These are phyloP conservation scores for Pythium dissotocum DNA, from an alignment of 352 stramenopile genomes.

Conservation along the genomic window DNA sequence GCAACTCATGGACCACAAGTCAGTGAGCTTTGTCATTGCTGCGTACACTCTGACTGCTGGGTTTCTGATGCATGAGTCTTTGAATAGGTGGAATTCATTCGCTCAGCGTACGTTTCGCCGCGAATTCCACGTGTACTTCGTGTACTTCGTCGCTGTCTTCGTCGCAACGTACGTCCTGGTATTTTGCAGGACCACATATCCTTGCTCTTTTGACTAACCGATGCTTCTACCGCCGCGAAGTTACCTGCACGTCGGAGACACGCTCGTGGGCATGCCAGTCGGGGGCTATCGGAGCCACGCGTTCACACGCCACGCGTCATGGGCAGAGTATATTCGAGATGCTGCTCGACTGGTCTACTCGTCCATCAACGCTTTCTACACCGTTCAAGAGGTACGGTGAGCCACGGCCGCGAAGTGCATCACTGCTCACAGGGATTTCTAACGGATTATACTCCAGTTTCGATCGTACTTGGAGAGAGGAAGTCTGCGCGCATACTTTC, in stretches of 20 bases:
- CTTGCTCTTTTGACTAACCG: no score
- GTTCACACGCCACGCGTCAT: constrained; percentile 40
- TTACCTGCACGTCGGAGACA: constrained; percentile 74
- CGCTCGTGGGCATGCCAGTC: constrained; percentile 66
- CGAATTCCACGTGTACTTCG: constrained; percentile 76
- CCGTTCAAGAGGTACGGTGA: constrained; percentile 51
- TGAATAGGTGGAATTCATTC: constrained; percentile 75
- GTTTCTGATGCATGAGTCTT: not conserved
- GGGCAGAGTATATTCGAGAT: constrained; percentile 64
- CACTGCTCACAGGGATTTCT: not conserved
- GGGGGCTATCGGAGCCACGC: constrained; percentile 67
- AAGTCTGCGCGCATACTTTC: constrained; percentile 58
- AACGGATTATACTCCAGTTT: constrained; percentile 23
- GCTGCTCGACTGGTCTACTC: constrained; percentile 53
- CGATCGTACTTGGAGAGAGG: constrained; percentile 51
- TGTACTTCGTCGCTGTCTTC: constrained; percentile 78
- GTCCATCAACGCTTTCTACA: constrained; percentile 71
- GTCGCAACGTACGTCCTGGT: constrained; percentile 55
- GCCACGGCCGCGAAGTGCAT: not conserved
- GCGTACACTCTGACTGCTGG: not conserved
- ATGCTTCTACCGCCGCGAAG: constrained; percentile 21
- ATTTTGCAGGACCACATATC: not conserved
- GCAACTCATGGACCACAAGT: constrained; percentile 83
- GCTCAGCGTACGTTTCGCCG: constrained; percentile 62
- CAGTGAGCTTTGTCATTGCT: not conserved